phyloP scores from a whole-genome alignment of 2,329 filamentous ascomycete genomes.

The Furcasterigmium sp. region DNA sequence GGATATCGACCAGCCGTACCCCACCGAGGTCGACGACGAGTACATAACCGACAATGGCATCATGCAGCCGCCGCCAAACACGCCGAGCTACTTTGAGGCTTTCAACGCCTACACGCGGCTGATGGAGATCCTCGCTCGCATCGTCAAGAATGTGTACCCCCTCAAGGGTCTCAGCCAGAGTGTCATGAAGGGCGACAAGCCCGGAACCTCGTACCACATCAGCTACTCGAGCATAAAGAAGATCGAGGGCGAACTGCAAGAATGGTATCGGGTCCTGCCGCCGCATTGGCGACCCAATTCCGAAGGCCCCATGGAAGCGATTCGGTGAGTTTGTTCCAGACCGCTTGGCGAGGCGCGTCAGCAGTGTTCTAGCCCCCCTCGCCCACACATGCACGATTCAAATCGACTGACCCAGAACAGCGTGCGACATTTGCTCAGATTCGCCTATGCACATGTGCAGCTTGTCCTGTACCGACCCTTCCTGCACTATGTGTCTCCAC shows the following conservation, averaged over 20 bases:
- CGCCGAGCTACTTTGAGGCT: conserved; percentile 56
- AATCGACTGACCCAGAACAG: conserved; percentile 20
- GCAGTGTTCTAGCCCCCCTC: background rate
- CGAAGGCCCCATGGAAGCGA: conserved; percentile 68
- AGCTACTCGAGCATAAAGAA: conserved; percentile 59
- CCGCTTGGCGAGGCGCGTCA: background rate
- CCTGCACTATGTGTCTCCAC: conserved; percentile 73
- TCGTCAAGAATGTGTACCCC: conserved; percentile 62
- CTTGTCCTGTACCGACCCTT: conserved; percentile 81
- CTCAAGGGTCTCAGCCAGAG: conserved; percentile 50
- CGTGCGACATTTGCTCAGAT: conserved; percentile 69
- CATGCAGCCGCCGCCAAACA: conserved; percentile 46
- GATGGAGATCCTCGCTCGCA: conserved; percentile 59
- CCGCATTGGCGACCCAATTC: conserved; percentile 72
- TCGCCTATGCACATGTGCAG: conserved; percentile 79
- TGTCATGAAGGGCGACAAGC: conserved; percentile 32
- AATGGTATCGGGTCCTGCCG: conserved; percentile 65
- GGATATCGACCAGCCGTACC: conserved; percentile 62
- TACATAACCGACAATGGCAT: conserved; percentile 58
- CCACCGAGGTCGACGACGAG: conserved; percentile 61
- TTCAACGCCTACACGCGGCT: conserved; percentile 62
- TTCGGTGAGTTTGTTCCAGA: conserved; percentile 54
- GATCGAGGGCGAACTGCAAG: conserved; percentile 57
- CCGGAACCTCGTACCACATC: conserved; percentile 53
- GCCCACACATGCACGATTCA: background rate